Evolutionary conservation across 1,284 basidiomycete genomes (phyloP).

Genomic region (Moesziomyces globuligerus): DNA sequence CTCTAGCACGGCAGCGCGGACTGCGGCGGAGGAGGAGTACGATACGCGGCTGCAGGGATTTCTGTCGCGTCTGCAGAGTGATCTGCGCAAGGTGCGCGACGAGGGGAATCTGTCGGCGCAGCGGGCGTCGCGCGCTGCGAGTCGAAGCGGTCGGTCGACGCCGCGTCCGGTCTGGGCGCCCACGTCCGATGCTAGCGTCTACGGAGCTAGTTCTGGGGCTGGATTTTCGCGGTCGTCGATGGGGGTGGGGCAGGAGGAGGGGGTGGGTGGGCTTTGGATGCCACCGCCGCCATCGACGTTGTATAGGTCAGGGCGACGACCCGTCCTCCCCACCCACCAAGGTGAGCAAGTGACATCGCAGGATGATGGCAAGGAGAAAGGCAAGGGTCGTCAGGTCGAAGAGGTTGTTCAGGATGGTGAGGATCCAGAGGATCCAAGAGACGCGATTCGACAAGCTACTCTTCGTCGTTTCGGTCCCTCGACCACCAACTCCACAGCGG

Average conservation of each 20-base stretch:
- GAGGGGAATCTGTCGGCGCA: slow-evolving; percentile 36
- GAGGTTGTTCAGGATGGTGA: neutral
- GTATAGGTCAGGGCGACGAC: slow-evolving; percentile 11
- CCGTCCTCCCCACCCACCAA: neutral
- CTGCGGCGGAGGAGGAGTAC: slow-evolving; percentile 22
- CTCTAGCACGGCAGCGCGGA: neutral
- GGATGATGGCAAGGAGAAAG: slow-evolving; percentile 7
- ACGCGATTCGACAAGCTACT: slow-evolving; percentile 45
- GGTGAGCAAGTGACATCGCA: neutral
- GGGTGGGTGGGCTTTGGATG: slow-evolving; percentile 31
- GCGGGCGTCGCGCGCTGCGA: slow-evolving; percentile 5
- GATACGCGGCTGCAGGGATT: slow-evolving; percentile 37
- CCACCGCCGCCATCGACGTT: slow-evolving; percentile 49
- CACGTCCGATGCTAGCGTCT: too few species aligned
- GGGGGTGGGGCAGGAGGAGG: neutral
- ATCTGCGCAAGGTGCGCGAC: slow-evolving; percentile 47
- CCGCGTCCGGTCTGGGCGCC: too few species aligned
- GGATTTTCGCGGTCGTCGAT: too few species aligned
- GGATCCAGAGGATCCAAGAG: slow-evolving; percentile 28
- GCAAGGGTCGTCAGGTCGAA: slow-evolving; percentile 14
- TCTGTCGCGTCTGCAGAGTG: slow-evolving; percentile 37
- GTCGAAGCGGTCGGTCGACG: slow-evolving; percentile 20
- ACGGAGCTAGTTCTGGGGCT: too few species aligned
- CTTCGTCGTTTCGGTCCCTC: slow-evolving; percentile 19
- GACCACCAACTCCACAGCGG: neutral